Evolutionary conservation across 2,329 filamentous ascomycete species (phyloP).

Genomic region (Fusarium anthophilum): DNA sequence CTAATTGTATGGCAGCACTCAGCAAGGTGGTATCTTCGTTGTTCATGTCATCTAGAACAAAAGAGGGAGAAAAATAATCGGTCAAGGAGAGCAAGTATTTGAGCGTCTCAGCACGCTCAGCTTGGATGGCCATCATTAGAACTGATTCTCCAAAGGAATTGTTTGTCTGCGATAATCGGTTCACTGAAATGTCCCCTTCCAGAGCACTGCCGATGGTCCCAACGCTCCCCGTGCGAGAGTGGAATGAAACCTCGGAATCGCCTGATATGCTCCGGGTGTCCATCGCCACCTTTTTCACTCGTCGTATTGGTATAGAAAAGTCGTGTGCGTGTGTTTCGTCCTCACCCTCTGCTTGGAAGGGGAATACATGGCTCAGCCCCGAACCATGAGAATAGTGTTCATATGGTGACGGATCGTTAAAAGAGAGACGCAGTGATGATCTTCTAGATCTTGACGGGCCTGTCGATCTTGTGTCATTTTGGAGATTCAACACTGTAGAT

Average conservation of each 20-base stretch:
- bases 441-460: slow-evolving; percentile 45
- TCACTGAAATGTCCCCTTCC: slow-evolving; percentile 87
- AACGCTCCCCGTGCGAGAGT: slow-evolving; percentile 81
- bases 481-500: slow-evolving; percentile 59
- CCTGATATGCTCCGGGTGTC: slow-evolving; percentile 89
- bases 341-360: slow-evolving; percentile 73
- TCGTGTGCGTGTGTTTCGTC: slow-evolving; percentile 47
- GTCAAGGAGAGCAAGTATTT: slow-evolving; percentile 81
- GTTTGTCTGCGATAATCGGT: slow-evolving; percentile 77
- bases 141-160: slow-evolving; percentile 82
- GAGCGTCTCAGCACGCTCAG: slow-evolving; percentile 75
- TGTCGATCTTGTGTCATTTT: slow-evolving; percentile 50
- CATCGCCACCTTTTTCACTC: slow-evolving; percentile 85
- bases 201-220: slow-evolving; percentile 77
- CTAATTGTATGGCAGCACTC: slow-evolving; percentile 89
- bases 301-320: slow-evolving; percentile 53
- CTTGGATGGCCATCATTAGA: slow-evolving; percentile 84
- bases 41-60: slow-evolving; percentile 84
- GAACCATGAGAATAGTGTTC: slow-evolving; percentile 66
- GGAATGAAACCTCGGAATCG: slow-evolving; percentile 83
- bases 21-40: slow-evolving; percentile 90
- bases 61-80: slow-evolving; percentile 76
- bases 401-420: slow-evolving; percentile 42
- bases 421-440: slow-evolving; percentile 53
- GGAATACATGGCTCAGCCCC: slow-evolving; percentile 85